Conservation (phyloP, 2,329 filamentous ascomycete species). For the Xylariales sp. region DNA sequence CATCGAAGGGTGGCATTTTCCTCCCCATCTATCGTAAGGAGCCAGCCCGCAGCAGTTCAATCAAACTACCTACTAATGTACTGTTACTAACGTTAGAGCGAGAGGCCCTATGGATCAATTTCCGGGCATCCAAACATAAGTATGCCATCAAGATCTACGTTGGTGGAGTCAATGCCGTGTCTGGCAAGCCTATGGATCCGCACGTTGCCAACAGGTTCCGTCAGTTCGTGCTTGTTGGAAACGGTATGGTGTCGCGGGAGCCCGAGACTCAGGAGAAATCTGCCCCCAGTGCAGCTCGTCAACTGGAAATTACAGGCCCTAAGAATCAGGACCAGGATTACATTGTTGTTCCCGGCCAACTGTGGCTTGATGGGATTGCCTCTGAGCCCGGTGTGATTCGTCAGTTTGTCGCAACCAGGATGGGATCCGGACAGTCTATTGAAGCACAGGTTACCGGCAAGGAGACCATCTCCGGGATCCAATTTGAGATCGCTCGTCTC, state of each 20-base stretch:
- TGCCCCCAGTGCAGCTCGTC: not conserved
- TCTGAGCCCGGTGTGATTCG: conserved; percentile 31
- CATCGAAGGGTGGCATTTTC: conserved; percentile 37
- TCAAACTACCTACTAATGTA: no score
- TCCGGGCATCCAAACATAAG: conserved; percentile 24
- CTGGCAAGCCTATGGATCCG: conserved; percentile 26
- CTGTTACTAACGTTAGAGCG: no score
- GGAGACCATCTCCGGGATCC: conserved; percentile 36
- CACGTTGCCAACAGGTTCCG: conserved; percentile 15
- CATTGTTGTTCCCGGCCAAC: conserved; percentile 31
- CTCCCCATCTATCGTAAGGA: conserved; percentile 46
- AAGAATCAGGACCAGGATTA: conserved; percentile 22
- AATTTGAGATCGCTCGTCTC: no score
- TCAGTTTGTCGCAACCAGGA: conserved; percentile 44
- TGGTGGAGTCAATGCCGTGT: conserved; percentile 35
- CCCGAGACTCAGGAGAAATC: not conserved
- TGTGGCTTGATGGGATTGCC: conserved; percentile 37
- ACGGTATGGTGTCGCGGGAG: no score
- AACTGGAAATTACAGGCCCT: not conserved
- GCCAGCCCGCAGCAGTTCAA: no score
- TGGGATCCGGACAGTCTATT: conserved; percentile 36
- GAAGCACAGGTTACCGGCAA: conserved; percentile 40
- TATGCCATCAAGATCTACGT: conserved; percentile 32
- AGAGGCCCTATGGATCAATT: conserved; percentile 37
- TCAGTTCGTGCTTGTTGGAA: conserved; percentile 9